phyloP scores from a whole-genome alignment of 2,329 filamentous ascomycete species.

The Gnomoniopsis sp. region DNA sequence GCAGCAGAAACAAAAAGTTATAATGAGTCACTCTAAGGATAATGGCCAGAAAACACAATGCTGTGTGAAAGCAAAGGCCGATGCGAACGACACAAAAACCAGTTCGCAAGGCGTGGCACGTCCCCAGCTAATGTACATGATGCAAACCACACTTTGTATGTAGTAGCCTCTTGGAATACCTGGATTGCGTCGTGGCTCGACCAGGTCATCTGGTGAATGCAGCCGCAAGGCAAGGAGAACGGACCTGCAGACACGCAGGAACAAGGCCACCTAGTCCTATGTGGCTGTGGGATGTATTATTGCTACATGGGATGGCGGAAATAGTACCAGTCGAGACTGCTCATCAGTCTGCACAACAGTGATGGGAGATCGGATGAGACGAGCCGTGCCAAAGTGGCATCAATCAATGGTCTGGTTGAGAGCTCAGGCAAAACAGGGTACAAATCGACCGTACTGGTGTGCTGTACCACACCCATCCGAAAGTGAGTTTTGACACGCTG shows the following conservation, averaged over 20 bases:
- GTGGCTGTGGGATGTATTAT: neutral
- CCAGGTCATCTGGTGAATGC: neutral
- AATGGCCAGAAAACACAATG: no score
- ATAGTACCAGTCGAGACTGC: neutral
- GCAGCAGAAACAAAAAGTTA: no score
- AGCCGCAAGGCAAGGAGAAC: no score
- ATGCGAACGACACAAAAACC: no score
- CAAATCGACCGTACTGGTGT: neutral
- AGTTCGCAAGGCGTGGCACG: no score
- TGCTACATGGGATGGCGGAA: neutral
- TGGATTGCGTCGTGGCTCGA: neutral
- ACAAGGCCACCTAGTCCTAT: neutral
- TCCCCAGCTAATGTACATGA: neutral
- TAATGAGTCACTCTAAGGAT: no score
- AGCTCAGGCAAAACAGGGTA: neutral
- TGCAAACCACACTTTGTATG: neutral
- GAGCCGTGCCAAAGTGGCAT: neutral
- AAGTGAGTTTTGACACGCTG: neutral
- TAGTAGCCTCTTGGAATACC: neutral
- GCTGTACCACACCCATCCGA: neutral
- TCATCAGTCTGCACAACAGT: neutral
- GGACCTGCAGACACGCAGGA: neutral
- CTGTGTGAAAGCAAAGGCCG: no score
- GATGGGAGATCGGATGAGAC: slow-evolving; percentile 11
- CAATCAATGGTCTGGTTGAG: neutral